Base-by-base conservation (phyloP, 257 asterid genomes). In the Lycium ferocissimum region DNA sequence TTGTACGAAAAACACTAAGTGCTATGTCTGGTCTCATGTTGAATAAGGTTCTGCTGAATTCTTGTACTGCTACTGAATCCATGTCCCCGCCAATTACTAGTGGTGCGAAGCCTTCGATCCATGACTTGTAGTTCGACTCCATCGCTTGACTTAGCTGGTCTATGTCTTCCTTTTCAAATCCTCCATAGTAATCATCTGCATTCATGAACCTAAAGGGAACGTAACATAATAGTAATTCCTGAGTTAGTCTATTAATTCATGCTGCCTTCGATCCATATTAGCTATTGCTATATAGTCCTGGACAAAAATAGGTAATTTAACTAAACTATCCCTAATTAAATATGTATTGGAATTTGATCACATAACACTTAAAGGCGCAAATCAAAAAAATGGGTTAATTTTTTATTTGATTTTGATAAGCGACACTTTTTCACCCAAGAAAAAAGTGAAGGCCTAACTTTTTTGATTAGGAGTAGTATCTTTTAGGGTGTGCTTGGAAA, bases 1-100 rank as follows among this genome's bases (percentile, higher is more conserved):
- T 86, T 2, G 93, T 91, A 2, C 91, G 93, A 61, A 89, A 90
- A 17, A 93, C 91, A 82, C 93, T 92, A 9, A 93, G 80, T 0
- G 98, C 92, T 38, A 94, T 94, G 88, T 94, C 98, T 0, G 95
- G 98, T 14, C 97, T 90, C 95, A 94, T 90, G 85, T 89, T 93
- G 93, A 94, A 93, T 75, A 94, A 62, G 0, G 94, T 92, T 62
- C 97, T 85, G 90, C 97, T 94, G 88, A 93, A 93, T 80, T 94
- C 98, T 79, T 94, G 98, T 49, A 94, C 92, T 17, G 94, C 94
- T 53, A 88, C 91, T 0, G 94, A 92, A 2, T 92, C 95, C 97
- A 94, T 88, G 87, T 94, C 98, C 1, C 94, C 94, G 1, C 97
- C 95, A 0, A 94, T 89, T 20, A 90, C 94, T 65, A 94, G 85